Evolutionary conservation across 2,329 filamentous ascomycete genomes (phyloP), one percentile per base, ranked within the genome.

Genomic region (Mollisiaceae sp.): DNA sequence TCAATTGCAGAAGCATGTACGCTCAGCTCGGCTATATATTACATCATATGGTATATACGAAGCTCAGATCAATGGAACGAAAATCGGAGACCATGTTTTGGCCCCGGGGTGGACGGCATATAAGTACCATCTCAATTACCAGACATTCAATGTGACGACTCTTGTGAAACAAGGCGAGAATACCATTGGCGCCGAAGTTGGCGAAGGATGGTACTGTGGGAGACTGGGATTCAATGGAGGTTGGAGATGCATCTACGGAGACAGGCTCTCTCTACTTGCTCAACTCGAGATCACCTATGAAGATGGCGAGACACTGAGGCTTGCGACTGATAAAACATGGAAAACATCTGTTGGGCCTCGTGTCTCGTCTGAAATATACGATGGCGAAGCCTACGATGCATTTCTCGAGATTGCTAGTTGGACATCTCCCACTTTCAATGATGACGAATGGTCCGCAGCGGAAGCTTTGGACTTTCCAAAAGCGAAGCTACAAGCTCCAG

Each of bases 131-230:
- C 79, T 82, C 27, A 76, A 79, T 1, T 88, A 87, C 66, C 80
- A 86, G 64, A 82, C 80, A 0, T 84, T 82, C 61, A 83, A 87
- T 62, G 80, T 87, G 0, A 80, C 79, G 0, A 65, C 75, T 0
- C 73, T 83, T 0, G 62, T 86, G 0, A 63, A 62, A 4, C 52
- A 70, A 1, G 77, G 75, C 2, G 64, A 70, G 5, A 85, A 85
- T 69, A 75, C 73, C 0, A 73, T 84, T 24, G 79, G 76, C 0
- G 76, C 79, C 2, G 76, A 78, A 27, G 76, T 84, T 24, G 82
- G 77, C 2, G 82, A 84, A 69, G 83, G 84, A 2, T 86, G 83
- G 84, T 85, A 77, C 36, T 68, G 74, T 20, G 80, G 81, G 0
- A 68, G 80, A 6, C 67, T 82, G 0, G 75, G 75, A 3, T 78